Evolutionary conservation across 2,329 filamentous ascomycete species (phyloP).

Genomic region (Botrytis medusae): DNA sequence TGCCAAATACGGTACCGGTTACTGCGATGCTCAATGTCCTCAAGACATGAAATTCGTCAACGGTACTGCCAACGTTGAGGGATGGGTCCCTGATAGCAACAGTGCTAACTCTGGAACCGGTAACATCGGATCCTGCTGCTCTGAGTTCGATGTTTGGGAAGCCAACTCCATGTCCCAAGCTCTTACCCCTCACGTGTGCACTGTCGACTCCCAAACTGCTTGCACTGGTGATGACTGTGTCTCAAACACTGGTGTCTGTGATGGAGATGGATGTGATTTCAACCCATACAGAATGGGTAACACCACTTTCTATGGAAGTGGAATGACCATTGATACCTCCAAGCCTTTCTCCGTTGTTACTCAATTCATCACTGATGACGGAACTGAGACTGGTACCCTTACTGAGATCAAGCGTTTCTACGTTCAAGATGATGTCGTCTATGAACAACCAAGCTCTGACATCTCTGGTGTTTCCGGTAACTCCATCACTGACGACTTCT

Average conservation of each 20-base stretch:
- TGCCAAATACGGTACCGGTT: conserved; percentile 43
- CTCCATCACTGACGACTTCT: conserved; percentile 49
- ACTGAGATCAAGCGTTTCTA: conserved; percentile 55
- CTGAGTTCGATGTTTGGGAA: conserved; percentile 69
- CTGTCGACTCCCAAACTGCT: conserved; percentile 41
- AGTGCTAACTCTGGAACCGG: conserved; percentile 55
- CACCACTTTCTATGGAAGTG: conserved; percentile 54
- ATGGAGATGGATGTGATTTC: conserved; percentile 60
- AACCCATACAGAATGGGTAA: conserved; percentile 59
- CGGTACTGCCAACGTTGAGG: conserved; percentile 50
- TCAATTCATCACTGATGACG: conserved; percentile 54
- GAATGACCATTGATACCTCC: conserved; percentile 52
- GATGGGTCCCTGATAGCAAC: conserved; percentile 49
- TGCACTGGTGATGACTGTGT: conserved; percentile 13
- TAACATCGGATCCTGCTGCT: conserved; percentile 53
- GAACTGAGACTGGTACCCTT: conserved; percentile 50
- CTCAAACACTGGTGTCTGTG: conserved; percentile 42
- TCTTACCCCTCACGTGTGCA: conserved; percentile 58
- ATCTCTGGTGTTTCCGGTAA: conserved; percentile 48
- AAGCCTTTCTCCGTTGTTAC: conserved; percentile 57
- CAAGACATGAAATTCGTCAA: conserved; percentile 49
- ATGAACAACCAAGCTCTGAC: conserved; percentile 47
- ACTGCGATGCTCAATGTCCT: conserved; percentile 29
- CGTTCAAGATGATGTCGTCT: conserved; percentile 52
- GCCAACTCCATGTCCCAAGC: conserved; percentile 58